Conservation (phyloP, 2,329 filamentous ascomycete species). For the Colletotrichum sp. region DNA sequence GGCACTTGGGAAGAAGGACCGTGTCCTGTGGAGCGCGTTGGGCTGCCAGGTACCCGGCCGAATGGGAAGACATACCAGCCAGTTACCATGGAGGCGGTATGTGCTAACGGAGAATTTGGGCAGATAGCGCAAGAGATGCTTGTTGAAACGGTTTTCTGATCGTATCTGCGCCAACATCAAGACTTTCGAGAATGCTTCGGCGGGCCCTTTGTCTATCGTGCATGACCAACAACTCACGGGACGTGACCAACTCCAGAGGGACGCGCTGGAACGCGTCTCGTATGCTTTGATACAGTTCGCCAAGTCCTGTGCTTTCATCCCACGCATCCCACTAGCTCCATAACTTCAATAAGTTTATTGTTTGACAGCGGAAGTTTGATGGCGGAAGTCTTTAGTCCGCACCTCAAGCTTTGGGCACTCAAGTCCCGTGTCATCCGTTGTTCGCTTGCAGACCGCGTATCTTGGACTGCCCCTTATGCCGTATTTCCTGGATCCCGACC, state of each 20-base stretch:
- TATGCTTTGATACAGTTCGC: background rate
- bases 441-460: background rate
- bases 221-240: background rate
- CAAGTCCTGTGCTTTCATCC: background rate
- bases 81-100: background rate
- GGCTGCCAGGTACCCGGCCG: background rate
- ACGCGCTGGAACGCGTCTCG: background rate
- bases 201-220: background rate
- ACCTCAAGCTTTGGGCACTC: background rate
- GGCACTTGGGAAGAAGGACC: background rate
- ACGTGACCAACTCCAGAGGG: background rate
- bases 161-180: background rate
- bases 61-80: background rate
- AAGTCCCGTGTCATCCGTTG: background rate
- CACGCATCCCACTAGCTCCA: background rate
- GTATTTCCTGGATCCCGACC: background rate
- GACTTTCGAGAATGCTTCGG: background rate
- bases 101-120: background rate
- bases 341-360: background rate
- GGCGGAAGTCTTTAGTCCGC: background rate
- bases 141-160: background rate
- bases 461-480: background rate
- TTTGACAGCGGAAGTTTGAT: background rate
- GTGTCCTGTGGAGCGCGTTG: background rate
- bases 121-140: background rate